Evolutionary conservation across 2,329 filamentous ascomycete species (phyloP), one percentile per base, ranked within the genome.

Genomic region (Acrocalymma vagum): DNA sequence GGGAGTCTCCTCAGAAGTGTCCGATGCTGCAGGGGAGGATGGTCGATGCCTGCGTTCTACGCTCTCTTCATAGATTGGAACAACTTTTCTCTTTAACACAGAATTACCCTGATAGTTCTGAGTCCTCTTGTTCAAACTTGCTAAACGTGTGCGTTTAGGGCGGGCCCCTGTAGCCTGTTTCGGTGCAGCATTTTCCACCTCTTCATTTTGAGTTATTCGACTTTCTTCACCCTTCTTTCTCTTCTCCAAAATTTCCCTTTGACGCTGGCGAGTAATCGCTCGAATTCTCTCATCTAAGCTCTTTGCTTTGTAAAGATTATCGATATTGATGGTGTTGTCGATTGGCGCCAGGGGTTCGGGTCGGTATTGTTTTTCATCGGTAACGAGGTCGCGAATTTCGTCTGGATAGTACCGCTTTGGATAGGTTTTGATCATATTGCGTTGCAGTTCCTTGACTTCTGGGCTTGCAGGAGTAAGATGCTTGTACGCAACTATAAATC

Each of bases 401-500:
- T 61, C 50, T 3, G 68, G 68, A 29, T 57, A 68, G 43, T 62
- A 70, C n/a, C 57, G 60, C 4, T 57, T 52, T 8, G 60, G 58
- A 42, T 65, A 58, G 14, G 48, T 49, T n/a, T 74, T 65, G 7
- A 80, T 73, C 38, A 84, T 79, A 28, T 76, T 74, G 16, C 70
- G 64, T 48, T 79, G 76, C 53, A 83, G 60, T 3, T 72, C 62
- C 32, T 71, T 70, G 11, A 83, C 72, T n/a, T 71, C 46, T 3
- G 71, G 67, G 29, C 76, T 72, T 9, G 70, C 66, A 6, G 75
- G 62, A 6, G 70, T 60, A 22, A 82, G 65, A 2, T 76, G 66
- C 14, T 75, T 70, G 32, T 74, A 70, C 9, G 72, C 71, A 18
- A 84, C 53, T 11, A 85, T 73, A 5, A 67, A 71, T 38, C 75